Conservation (phyloP, 768 basidiomycete species). For the Russula dissimulans region DNA sequence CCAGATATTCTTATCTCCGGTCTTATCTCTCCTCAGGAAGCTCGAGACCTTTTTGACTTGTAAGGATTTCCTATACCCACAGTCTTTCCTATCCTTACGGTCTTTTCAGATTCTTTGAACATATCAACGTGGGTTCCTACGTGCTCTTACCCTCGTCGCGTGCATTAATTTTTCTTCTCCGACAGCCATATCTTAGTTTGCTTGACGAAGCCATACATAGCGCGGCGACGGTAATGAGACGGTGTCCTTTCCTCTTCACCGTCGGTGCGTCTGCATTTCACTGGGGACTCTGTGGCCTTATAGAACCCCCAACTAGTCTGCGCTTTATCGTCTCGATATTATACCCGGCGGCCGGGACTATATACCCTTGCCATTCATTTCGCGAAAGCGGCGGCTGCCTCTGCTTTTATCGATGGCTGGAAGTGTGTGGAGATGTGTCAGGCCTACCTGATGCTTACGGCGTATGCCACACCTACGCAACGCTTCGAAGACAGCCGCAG, state of each 20-base stretch:
- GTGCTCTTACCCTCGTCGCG: slow-evolving; percentile 9
- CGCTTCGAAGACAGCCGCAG: slow-evolving; percentile 65
- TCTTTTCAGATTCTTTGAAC: slow-evolving; percentile 38
- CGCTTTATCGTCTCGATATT: slow-evolving; percentile 60
- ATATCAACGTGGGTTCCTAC: slow-evolving; percentile 39
- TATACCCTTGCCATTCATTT: slow-evolving; percentile 52
- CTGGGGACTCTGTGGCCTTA: background rate
- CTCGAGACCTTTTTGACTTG: slow-evolving; percentile 25
- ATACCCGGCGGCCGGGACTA: slow-evolving; percentile 44
- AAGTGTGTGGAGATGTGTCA: slow-evolving; percentile 72
- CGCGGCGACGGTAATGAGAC: slow-evolving; percentile 42
- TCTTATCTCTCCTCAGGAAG: slow-evolving; percentile 26
- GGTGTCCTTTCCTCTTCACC: slow-evolving; percentile 51
- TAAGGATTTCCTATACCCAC: slow-evolving; percentile 14
- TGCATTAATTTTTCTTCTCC: background rate
- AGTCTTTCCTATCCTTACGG: background rate
- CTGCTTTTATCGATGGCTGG: slow-evolving; percentile 48
- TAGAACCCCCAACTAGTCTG: slow-evolving; percentile 38
- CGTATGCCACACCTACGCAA: slow-evolving; percentile 52
- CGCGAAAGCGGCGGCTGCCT: slow-evolving; percentile 51
- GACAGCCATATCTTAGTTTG: slow-evolving; percentile 47
- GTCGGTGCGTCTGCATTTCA: slow-evolving; percentile 36
- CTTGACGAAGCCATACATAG: slow-evolving; percentile 50
- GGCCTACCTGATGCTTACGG: slow-evolving; percentile 60
- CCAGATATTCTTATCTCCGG: slow-evolving; percentile 28